A percentile compares a stretch with the other conserved stretches of the same genome.
Evolutionary conservation across 2,329 filamentous ascomycete genomes (phyloP).

Genomic region (Monosporascus sp.): DNA sequence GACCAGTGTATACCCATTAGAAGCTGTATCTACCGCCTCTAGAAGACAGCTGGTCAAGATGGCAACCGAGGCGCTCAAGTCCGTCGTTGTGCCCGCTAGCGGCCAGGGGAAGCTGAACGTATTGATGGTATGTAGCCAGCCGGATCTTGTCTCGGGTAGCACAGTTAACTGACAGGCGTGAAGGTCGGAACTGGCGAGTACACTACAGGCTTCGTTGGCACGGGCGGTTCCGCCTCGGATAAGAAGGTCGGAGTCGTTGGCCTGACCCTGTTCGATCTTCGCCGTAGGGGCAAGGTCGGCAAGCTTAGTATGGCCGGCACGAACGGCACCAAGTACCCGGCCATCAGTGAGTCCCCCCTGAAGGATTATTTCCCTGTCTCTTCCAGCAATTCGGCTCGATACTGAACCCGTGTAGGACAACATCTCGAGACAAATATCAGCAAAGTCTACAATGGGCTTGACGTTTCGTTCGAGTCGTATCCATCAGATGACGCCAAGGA

Average conservation of each 20-base stretch:
- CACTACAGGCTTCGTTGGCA: constrained; percentile 89
- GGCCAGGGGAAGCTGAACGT: constrained; percentile 51
- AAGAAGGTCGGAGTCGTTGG: constrained; percentile 96
- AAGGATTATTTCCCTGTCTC: not conserved
- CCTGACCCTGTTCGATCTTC: constrained; percentile 81
- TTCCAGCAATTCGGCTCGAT: not conserved
- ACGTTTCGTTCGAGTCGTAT: constrained; percentile 80
- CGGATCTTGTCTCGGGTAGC: not conserved
- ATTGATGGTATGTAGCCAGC: constrained; percentile 53
- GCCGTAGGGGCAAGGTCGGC: constrained; percentile 81
- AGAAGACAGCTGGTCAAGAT: constrained; percentile 4
- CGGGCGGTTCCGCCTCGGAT: constrained; percentile 77
- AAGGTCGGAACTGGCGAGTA: constrained; percentile 91
- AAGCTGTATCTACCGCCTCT: not conserved
- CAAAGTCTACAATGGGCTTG: constrained; percentile 80
- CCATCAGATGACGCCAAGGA: constrained; percentile 69
- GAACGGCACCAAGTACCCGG: constrained; percentile 83
- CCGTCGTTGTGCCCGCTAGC: constrained; percentile 8
- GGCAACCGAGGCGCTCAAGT: constrained; percentile 17
- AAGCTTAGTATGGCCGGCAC: constrained; percentile 85
- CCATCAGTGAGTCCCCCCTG: constrained; percentile 61
- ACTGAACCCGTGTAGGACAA: constrained; percentile 47
- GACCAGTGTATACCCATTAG: too few species aligned
- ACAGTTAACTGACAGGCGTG: constrained; percentile 9
- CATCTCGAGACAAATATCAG: constrained; percentile 86